A percentile compares a stretch with the other conserved stretches of the same genome.
These are phyloP conservation scores for Pseudogymnoascus destructans DNA, from an alignment of 2,329 filamentous ascomycete species.

Conservation along the genomic window DNA sequence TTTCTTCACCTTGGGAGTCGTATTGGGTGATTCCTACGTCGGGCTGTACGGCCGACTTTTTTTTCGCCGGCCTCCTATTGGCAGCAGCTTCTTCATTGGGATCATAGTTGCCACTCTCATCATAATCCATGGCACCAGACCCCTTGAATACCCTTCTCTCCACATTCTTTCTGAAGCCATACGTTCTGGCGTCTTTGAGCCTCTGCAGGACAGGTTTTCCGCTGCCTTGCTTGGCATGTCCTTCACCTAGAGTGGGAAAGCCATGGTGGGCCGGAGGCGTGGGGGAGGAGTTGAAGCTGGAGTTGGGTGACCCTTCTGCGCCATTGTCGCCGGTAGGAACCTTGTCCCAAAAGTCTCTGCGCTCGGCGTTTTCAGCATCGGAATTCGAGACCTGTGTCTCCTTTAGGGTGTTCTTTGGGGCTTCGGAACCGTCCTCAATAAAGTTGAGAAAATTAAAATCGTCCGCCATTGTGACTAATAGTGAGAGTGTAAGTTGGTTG, in stretches of 20 bases:
- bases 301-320: neutral
- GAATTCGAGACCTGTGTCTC: neutral
- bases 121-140: neutral
- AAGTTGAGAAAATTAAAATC: neutral
- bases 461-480: neutral
- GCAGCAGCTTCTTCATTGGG: neutral
- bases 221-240: neutral
- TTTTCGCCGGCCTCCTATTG: neutral
- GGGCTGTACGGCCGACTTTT: no score
- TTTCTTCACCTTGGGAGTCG: neutral
- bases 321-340: neutral
- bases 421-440: neutral
- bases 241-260: neutral
- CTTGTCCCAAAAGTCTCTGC: neutral
- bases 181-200: neutral
- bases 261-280: neutral
- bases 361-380: neutral
- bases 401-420: neutral
- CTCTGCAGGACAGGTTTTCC: neutral
- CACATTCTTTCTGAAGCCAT: neutral
- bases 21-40: neutral
- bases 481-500: neutral
- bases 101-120: slow-evolving; percentile 9
- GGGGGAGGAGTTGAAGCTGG: neutral
- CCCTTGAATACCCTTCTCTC: slow-evolving; percentile 3